Evolutionary conservation across 73 alveolate genomes (phyloP).

Genomic region (Paramecium sexaurelia): DNA sequence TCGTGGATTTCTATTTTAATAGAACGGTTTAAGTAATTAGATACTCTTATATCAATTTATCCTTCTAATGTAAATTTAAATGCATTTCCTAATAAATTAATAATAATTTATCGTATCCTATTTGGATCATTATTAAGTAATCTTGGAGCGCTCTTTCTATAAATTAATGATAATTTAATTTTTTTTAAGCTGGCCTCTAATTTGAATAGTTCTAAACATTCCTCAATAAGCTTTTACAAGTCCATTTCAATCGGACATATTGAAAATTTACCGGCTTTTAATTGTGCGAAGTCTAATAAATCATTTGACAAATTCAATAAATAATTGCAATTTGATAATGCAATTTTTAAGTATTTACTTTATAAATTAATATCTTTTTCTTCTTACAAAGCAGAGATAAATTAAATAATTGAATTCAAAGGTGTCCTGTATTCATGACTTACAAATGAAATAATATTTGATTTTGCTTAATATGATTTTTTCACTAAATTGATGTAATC

Average conservation of each 20-base stretch:
- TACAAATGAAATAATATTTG: constrained; percentile 41
- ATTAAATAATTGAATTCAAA: constrained; percentile 46
- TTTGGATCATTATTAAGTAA: constrained; percentile 18
- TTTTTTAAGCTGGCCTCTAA: constrained; percentile 49
- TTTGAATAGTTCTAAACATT: constrained; percentile 48
- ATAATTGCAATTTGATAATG: not conserved
- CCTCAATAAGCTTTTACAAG: constrained; percentile 2
- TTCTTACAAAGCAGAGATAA: constrained; percentile 47
- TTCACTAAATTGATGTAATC: constrained; percentile 10
- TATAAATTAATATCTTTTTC: constrained; percentile 3
- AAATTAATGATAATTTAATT: not conserved
- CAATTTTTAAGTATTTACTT: constrained; percentile 35
- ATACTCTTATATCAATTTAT: constrained; percentile 21
- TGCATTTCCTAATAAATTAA: constrained; percentile 61
- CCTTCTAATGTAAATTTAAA: constrained; percentile 61
- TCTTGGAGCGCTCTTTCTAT: constrained; percentile 25
- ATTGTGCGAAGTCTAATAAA: constrained; percentile 55
- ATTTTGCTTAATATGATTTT: constrained; percentile 16
- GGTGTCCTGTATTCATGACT: constrained; percentile 68
- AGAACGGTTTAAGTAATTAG: not conserved
- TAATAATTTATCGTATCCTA: constrained; percentile 54
- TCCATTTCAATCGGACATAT: not conserved
- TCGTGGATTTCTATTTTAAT: constrained; percentile 58
- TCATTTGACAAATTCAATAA: constrained; percentile 60
- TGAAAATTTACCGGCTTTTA: constrained; percentile 54